Conservation (phyloP, 805 yeast genomes). For the Debaryomyces castellii region DNA sequence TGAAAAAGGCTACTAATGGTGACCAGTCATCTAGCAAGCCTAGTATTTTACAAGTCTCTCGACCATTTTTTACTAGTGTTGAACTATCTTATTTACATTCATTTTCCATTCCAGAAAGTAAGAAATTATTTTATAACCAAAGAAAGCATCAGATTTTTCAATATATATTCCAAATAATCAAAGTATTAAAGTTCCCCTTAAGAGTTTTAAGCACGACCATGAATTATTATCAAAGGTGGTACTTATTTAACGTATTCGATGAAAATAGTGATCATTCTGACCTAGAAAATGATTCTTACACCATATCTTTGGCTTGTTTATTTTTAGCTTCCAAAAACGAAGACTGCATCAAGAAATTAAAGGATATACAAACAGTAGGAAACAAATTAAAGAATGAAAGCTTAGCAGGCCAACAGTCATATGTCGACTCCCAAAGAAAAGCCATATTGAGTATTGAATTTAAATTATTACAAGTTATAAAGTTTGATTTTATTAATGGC, state of each 20-base stretch:
- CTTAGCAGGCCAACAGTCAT: constrained; percentile 8
- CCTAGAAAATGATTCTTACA: constrained; percentile 46
- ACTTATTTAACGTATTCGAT: constrained; percentile 62
- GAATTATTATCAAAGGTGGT: constrained; percentile 70
- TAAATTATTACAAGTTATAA: constrained; percentile 69
- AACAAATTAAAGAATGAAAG: constrained; percentile 38
- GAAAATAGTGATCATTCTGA: constrained; percentile 27
- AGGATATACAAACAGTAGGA: constrained; percentile 57
- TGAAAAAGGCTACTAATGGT: background rate
- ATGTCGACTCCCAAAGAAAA: constrained; percentile 55
- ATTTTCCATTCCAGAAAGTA: constrained; percentile 50
- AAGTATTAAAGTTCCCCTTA: constrained; percentile 62
- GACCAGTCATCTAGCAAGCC: constrained; percentile 7
- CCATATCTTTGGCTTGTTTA: constrained; percentile 68
- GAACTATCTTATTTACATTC: constrained; percentile 54
- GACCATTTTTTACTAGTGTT: constrained; percentile 59
- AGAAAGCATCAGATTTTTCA: constrained; percentile 54
- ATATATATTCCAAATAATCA: constrained; percentile 53
- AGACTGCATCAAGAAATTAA: constrained; percentile 76
- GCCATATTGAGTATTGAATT: constrained; percentile 63
- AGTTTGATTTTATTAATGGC: constrained; percentile 76
- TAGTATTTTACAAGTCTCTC: constrained; percentile 42
- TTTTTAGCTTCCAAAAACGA: constrained; percentile 76
- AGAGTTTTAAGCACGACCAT: constrained; percentile 68
- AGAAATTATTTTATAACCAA: constrained; percentile 45